phyloP scores from a whole-genome alignment of 352 stramenopile species.

The Peronosclerospora sorghi region DNA sequence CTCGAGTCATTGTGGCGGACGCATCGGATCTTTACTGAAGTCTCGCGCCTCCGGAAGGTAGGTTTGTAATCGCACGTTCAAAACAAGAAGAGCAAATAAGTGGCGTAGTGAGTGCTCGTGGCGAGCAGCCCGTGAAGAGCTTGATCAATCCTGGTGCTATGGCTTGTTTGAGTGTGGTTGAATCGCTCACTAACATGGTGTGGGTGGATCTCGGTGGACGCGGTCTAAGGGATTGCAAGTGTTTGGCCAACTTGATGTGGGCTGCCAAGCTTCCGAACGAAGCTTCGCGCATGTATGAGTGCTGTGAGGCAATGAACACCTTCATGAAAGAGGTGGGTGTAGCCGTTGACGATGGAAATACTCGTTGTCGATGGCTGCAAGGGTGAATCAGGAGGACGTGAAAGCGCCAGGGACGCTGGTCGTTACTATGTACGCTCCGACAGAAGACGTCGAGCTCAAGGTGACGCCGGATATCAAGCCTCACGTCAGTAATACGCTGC shows the following conservation, averaged over 20 bases:
- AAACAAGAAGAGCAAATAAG: conserved; percentile 74
- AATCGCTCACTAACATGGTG: conserved; percentile 98
- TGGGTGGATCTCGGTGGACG: conserved; percentile 88
- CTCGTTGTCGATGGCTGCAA: conserved; percentile 98
- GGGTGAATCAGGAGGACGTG: conserved; percentile 90
- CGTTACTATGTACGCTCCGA: conserved; percentile 96
- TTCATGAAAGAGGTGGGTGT: conserved; percentile 94
- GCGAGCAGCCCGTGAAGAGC: conserved; percentile 97
- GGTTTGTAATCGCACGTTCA: conserved; percentile 92
- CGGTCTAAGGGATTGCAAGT: conserved; percentile 94
- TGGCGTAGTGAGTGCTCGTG: conserved; percentile 93
- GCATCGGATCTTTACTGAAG: no score
- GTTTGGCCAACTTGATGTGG: conserved; percentile 99
- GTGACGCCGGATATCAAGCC: conserved; percentile 97
- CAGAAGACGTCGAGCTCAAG: conserved; percentile 93
- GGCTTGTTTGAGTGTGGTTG: conserved; percentile 93
- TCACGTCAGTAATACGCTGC: conserved; percentile 46
- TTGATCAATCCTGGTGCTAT: conserved; percentile 92
- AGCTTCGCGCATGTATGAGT: conserved; percentile 97
- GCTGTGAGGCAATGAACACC: conserved; percentile 91
- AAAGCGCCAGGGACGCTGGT: conserved; percentile 97
- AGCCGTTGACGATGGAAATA: conserved; percentile 97
- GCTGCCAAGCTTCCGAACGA: conserved; percentile 97
- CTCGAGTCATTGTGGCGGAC: conserved; percentile 82
- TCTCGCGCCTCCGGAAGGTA: no score